These are phyloP conservation scores for Pleurotus citrinopileatus DNA, from an alignment of 768 basidiomycete species.

Conservation along the genomic window DNA sequence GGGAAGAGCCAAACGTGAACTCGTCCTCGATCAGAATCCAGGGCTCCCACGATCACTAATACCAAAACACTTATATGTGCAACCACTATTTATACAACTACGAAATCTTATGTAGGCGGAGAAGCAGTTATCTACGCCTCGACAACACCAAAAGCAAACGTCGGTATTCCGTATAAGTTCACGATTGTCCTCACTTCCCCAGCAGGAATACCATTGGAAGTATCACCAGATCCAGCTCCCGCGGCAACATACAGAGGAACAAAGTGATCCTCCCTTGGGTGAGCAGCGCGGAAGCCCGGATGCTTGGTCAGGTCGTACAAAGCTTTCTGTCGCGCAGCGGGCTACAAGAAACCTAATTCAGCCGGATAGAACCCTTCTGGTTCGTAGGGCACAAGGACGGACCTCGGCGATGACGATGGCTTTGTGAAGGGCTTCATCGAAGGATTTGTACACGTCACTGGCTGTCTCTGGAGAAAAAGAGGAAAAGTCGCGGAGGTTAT, in stretches of 20 bases:
- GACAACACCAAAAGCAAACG: constrained; percentile 59
- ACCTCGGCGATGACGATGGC: constrained; percentile 53
- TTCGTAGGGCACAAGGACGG: constrained; percentile 24
- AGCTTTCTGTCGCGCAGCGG: constrained; percentile 49
- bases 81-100: too few species aligned
- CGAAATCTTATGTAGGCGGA: too few species aligned
- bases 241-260: constrained; percentile 76
- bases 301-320: constrained; percentile 56
- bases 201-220: constrained; percentile 29
- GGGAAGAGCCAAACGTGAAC: too few species aligned
- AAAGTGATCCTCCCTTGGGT: constrained; percentile 82
- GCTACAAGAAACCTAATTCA: too few species aligned
- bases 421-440: constrained; percentile 56
- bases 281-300: constrained; percentile 58
- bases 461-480: constrained; percentile 51
- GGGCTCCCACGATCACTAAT: too few species aligned
- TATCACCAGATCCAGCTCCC: constrained; percentile 47
- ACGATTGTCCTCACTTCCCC: constrained; percentile 47
- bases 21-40: too few species aligned
- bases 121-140: too few species aligned
- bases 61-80: too few species aligned
- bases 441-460: constrained; percentile 45
- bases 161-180: constrained; percentile 57
- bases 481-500: constrained; percentile 58
- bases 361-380: too few species aligned